phyloP scores from a whole-genome alignment of 495 filamentous ascomycete genomes.

The Evansstolkia leycettana region DNA sequence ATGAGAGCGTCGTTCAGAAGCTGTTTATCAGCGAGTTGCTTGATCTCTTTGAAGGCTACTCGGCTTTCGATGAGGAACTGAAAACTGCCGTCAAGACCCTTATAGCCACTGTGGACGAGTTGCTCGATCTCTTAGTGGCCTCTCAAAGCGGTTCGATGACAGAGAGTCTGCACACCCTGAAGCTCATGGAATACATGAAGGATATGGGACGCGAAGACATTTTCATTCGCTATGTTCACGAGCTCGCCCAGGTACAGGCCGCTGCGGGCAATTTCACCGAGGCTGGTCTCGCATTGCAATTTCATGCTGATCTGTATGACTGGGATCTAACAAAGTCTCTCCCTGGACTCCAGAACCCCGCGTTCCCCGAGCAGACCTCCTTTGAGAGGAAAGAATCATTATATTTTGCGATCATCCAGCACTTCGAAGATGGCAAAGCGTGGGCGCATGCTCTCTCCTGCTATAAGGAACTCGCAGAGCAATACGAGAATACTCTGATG shows the following conservation, averaged over 20 bases:
- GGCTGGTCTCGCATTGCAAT: slow-evolving; percentile 77
- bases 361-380: slow-evolving; percentile 69
- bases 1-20: slow-evolving; percentile 82
- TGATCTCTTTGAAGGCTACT: slow-evolving; percentile 63
- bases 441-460: slow-evolving; percentile 86
- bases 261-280: slow-evolving; percentile 71
- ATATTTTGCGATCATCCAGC: slow-evolving; percentile 87
- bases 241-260: slow-evolving; percentile 69
- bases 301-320: slow-evolving; percentile 86
- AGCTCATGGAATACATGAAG: slow-evolving; percentile 91
- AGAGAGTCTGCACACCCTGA: slow-evolving; percentile 77
- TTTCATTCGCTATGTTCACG: slow-evolving; percentile 92
- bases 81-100: slow-evolving; percentile 66
- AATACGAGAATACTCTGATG: slow-evolving; percentile 81
- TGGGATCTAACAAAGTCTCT: slow-evolving; percentile 71
- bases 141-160: slow-evolving; percentile 71
- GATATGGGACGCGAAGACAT: slow-evolving; percentile 98
- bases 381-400: slow-evolving; percentile 90
- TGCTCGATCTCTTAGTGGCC: slow-evolving; percentile 85
- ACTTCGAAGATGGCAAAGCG: slow-evolving; percentile 83
- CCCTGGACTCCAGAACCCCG: slow-evolving; percentile 55
- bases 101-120: slow-evolving; percentile 73
- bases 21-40: slow-evolving; percentile 81
- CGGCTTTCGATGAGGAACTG: slow-evolving; percentile 57
- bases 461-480: slow-evolving; percentile 78